These are phyloP conservation scores for Fusarium longipes DNA, from an alignment of 2,329 filamentous ascomycete species.

Conservation along the genomic window DNA sequence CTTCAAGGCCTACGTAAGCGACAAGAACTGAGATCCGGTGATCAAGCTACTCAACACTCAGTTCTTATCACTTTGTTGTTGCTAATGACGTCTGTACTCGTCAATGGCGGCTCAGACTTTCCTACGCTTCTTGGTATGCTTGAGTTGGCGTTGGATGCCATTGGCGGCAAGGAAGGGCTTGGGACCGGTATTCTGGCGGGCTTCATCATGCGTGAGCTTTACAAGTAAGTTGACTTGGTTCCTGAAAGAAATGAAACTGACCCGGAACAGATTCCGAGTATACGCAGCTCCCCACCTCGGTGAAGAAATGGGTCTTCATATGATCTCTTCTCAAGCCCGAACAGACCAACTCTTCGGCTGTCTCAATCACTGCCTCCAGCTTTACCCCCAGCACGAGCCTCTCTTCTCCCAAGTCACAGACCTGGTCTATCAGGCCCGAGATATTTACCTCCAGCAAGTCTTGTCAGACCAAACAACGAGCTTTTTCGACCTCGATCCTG, in stretches of 20 bases:
- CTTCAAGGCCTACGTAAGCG: slow-evolving; percentile 32
- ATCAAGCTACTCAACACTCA: slow-evolving; percentile 29
- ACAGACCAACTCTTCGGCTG: slow-evolving; percentile 40
- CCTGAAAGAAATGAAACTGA: accelerated
- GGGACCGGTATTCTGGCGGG: slow-evolving; percentile 33
- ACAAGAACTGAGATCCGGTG: slow-evolving; percentile 24
- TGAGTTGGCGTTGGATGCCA: slow-evolving; percentile 42
- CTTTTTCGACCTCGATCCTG: slow-evolving; percentile 13
- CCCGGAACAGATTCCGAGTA: slow-evolving; percentile 31
- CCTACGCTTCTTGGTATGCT: slow-evolving; percentile 43
- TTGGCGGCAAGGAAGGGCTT: slow-evolving; percentile 39
- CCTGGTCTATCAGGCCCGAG: slow-evolving; percentile 84
- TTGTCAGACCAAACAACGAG: slow-evolving; percentile 29
- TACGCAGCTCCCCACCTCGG: slow-evolving; percentile 42
- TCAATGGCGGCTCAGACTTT: slow-evolving; percentile 46
- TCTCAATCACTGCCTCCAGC: slow-evolving; percentile 59
- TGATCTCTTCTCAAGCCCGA: slow-evolving; percentile 40
- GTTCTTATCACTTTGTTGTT: slow-evolving; percentile 43
- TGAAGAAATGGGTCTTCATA: slow-evolving; percentile 40
- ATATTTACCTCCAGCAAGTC: slow-evolving; percentile 84
- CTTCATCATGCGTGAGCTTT: slow-evolving; percentile 43
- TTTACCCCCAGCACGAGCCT: slow-evolving; percentile 79
- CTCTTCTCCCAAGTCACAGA: slow-evolving; percentile 80
- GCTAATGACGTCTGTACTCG: slow-evolving; percentile 40
- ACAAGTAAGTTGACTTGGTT: slow-evolving; percentile 38